Percentiles rank a stretch among this genome's conserved stretches.
Conservation (phyloP, 2,329 filamentous ascomycete genomes). For the Apiospora arundinis region DNA sequence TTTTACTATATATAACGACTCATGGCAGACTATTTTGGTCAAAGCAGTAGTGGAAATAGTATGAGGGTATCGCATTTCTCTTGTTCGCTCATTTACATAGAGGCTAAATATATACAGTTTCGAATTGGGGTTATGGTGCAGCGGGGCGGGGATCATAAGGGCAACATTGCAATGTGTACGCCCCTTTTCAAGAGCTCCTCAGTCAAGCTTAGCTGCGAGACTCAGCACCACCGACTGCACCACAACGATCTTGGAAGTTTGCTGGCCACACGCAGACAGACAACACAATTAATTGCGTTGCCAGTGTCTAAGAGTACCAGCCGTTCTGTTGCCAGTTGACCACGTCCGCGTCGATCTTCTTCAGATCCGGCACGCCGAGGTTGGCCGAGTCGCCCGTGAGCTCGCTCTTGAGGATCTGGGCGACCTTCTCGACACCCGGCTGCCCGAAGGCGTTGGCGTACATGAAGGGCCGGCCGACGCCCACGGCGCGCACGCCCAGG, state of each 20-base stretch:
- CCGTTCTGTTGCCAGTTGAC: slow-evolving; percentile 27
- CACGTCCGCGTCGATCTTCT: slow-evolving; percentile 32
- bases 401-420: slow-evolving; percentile 53
- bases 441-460: slow-evolving; percentile 54
- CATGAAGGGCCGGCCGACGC: slow-evolving; percentile 53
- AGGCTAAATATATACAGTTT: slow-evolving; percentile 2
- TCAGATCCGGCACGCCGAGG: slow-evolving; percentile 36
- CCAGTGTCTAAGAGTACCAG: slow-evolving; percentile 24
- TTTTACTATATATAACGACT: background rate
- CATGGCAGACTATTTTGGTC: too few relatives aligned
- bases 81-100: background rate
- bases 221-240: background rate
- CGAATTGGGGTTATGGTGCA: background rate
- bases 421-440: slow-evolving; percentile 49
- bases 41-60: background rate
- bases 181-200: background rate
- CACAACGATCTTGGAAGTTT: background rate
- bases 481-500: slow-evolving; percentile 42
- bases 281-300: too few relatives aligned
- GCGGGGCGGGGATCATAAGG: background rate
- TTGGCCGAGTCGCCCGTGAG: slow-evolving; percentile 41
- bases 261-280: background rate
- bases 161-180: background rate
- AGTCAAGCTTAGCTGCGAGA: background rate
- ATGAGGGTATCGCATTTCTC: slow-evolving; percentile 1